Percentiles rank a stretch among this genome's conserved stretches.
These are phyloP conservation scores for Rugonectria rugulosa DNA, from an alignment of 2,329 filamentous ascomycete genomes.

Conservation along the genomic window DNA sequence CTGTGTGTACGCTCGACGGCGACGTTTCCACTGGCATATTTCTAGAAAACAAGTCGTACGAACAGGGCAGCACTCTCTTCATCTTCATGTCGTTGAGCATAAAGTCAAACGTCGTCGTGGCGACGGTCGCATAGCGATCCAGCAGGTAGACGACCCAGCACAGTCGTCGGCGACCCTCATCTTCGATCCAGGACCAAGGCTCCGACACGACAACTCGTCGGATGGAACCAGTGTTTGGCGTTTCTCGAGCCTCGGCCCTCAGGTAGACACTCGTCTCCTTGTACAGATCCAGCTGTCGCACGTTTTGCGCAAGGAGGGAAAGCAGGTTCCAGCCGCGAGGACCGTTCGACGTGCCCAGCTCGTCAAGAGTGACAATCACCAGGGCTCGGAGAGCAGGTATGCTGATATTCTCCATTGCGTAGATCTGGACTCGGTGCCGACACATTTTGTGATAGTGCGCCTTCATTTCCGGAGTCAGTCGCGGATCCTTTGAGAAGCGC, in stretches of 20 bases:
- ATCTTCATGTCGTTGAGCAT: constrained; percentile 50
- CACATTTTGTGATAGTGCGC: constrained; percentile 50
- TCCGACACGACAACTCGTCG: constrained; percentile 44
- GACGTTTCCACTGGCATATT: constrained; percentile 53
- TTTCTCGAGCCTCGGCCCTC: constrained; percentile 41
- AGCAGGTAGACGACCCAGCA: constrained; percentile 56
- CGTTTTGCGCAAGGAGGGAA: constrained; percentile 48
- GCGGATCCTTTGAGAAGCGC: constrained; percentile 50
- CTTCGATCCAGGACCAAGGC: constrained; percentile 54
- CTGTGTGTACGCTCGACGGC: constrained; percentile 36
- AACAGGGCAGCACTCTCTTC: constrained; percentile 51
- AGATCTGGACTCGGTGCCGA: constrained; percentile 49
- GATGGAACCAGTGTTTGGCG: constrained; percentile 45
- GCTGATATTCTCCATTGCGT: constrained; percentile 51
- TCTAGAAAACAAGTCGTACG: constrained; percentile 54
- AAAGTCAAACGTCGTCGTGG: constrained; percentile 51
- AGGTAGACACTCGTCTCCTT: constrained; percentile 50
- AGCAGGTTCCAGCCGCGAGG: constrained; percentile 53
- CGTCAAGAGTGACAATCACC: constrained; percentile 52
- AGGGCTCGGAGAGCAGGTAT: constrained; percentile 49
- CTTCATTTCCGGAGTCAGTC: constrained; percentile 47
- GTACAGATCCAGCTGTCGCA: constrained; percentile 49
- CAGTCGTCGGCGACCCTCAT: constrained; percentile 51
- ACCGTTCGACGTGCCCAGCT: constrained; percentile 52
- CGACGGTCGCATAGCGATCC: constrained; percentile 53